phyloP scores from a whole-genome alignment of 305 asterid species.

The Ilex paraguariensis region DNA sequence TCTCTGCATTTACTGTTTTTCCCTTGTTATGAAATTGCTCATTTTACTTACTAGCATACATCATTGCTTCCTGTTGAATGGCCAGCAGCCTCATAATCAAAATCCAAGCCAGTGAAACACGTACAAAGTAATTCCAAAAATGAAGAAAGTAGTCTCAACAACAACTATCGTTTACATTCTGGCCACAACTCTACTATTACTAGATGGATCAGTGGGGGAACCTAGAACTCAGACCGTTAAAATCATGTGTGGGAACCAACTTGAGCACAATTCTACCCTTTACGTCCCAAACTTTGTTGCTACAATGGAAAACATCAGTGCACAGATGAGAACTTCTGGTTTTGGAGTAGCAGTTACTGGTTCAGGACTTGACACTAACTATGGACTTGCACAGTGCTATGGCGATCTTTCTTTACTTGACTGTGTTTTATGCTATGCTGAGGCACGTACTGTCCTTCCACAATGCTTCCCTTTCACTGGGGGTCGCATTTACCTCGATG shows the following conservation, averaged over 20 bases:
- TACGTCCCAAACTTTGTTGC: conserved; percentile 38
- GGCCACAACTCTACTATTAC: conserved; percentile 32
- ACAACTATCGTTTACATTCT: conserved; percentile 10
- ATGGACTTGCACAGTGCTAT: conserved; percentile 61
- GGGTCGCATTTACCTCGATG: conserved; percentile 56
- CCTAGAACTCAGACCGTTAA: conserved; percentile 40
- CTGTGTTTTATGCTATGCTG: conserved; percentile 51
- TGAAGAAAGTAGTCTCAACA: conserved; percentile 19
- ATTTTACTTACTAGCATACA: too few relatives aligned
- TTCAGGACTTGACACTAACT: conserved; percentile 35
- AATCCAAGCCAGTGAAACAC: too few relatives aligned
- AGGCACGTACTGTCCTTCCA: conserved; percentile 48
- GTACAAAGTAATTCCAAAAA: neutral
- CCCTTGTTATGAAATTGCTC: too few relatives aligned
- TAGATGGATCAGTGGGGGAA: conserved; percentile 32
- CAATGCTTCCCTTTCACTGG: conserved; percentile 46
- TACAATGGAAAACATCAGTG: conserved; percentile 47
- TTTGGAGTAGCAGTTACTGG: conserved; percentile 39
- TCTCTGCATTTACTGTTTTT: too few relatives aligned
- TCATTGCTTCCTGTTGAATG: too few relatives aligned
- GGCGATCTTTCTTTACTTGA: conserved; percentile 55
- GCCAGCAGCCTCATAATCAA: too few relatives aligned
- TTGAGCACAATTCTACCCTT: conserved; percentile 30
- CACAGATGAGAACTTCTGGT: conserved; percentile 37
- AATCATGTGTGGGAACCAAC: conserved; percentile 32